Base-by-base conservation (phyloP, 805 yeast species). In the Ogataea siamensis region DNA sequence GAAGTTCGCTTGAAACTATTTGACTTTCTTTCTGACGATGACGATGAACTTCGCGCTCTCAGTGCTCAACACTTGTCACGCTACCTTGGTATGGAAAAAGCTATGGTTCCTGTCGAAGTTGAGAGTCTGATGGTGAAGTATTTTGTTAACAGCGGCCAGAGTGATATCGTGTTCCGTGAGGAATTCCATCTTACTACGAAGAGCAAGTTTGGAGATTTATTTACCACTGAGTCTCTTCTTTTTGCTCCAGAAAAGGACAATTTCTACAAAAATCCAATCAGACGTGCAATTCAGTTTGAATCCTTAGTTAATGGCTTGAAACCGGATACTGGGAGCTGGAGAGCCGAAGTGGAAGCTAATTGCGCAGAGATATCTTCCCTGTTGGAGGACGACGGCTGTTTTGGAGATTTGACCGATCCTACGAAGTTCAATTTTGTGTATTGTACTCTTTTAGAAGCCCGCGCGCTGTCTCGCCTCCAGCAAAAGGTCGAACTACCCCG, bases 191-290 rank as follows among this genome's bases (percentile, higher is more conserved):
- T 24, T n/a, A 16, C 39, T 17, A 36, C 39, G 7, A 24, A 20
- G n/a, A 16, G 24, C 20, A 15, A 30, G n/a, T 30, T 26, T 20
- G n/a, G 12, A n/a, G 20, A 30, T 8, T 37, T 46, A 18, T 35
- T 48, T 16, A 28, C 26, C 11, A 59, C 61, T 29, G 49, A 54
- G 29, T 35, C 25, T 5, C 63, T 68, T 2, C 55, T 87, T 27
- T 87, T 87, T 57, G 77, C 78, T 5, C 60, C 71, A 5, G 96
- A 87, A 53, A 76, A 75, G 49, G 74, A 71, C 38, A 86, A 87
- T 47, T 71, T 83, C 26, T 85, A 78, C 59, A 67, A 78, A 47
- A 76, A 80, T 51, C 71, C 68, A 10, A 54, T 70, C 7, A 64
- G 27, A 7, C 42, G 42, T 13, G 37, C 45, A 11, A 20, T 34